Base-by-base conservation (phyloP, 495 filamentous ascomycete species). In the Evansstolkia leycettana region DNA sequence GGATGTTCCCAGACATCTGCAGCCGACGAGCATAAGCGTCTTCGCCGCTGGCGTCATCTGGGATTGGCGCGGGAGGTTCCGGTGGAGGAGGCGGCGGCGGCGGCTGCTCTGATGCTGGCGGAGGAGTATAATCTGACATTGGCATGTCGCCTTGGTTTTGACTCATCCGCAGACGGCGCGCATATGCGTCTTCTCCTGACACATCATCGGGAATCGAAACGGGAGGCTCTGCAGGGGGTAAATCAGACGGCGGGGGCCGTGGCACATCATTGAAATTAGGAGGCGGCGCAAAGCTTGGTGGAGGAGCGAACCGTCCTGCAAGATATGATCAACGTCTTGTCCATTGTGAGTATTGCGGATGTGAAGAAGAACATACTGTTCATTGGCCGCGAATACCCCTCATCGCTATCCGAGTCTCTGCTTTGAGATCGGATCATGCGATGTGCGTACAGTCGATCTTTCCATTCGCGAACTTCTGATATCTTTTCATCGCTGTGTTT, bases 401-500 rank as follows among this genome's bases (percentile, higher is more conserved):
- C 58, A 28, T 69, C 73, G 37, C 69, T 75, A 41, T 77, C 74
- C 17, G 63, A 67, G 37, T 72, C 74, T 46, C 67, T 73, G 33
- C 59, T 65, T 36, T 43, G 58, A 16, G 50, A 67, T 36, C 62
- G 58, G 28, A 52, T 64, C 51, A 74, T 72, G 13, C 74, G 72
- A 59, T 88, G 83, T 13, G 79, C 78, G 54, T 92, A 92, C 15
- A 94, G 63, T 17, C 78, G 59, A 16, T 80, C 80, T 47, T 92
- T 92, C 89, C 89, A 96, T 38, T 94, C 87, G 25, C 75, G 67
- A 13, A 88, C 70, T 54, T 90, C 84, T 0, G 66, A 52, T 28
- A 87, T 72, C 43, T 81, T 79, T 54, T 94, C 89, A 19, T 93
- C 87, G 41, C 85, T 89, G 25, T 78, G 65, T 31, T 82, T 73